Evolutionary conservation across 1,139 yeast genomes (phyloP).

Genomic region (Magnusiomyces suaveolens): DNA sequence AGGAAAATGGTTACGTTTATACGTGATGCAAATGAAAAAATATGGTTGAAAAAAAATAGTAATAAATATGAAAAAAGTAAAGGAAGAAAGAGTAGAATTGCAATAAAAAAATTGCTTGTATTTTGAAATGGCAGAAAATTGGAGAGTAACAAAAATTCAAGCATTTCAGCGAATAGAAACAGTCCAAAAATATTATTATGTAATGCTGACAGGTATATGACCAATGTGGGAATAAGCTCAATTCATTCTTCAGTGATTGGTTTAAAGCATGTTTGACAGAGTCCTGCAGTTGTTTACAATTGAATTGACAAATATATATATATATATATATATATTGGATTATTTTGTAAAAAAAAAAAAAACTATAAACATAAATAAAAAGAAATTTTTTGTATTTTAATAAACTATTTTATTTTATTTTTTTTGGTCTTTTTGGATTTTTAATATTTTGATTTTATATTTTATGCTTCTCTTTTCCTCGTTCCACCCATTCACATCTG

Average conservation of each 20-base stretch:
- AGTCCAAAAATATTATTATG: not conserved
- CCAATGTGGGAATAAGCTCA: not conserved
- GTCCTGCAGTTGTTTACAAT: not conserved
- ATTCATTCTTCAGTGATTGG: not conserved
- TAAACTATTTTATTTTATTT: no score
- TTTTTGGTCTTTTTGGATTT: no score
- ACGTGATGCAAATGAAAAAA: not conserved
- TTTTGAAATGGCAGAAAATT: no score
- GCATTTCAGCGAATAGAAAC: not conserved
- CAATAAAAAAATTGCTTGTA: not conserved
- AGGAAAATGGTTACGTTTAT: not conserved
- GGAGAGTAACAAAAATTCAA: not conserved
- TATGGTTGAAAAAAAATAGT: not conserved
- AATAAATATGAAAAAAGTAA: not conserved
- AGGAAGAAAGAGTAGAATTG: not conserved
- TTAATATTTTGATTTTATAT: no score
- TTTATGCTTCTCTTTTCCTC: not conserved
- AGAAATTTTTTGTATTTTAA: no score
- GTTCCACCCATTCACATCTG: conserved; percentile 20
- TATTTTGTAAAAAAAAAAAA: no score
- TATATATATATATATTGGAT: no score
- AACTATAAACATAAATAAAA: not conserved
- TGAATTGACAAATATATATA: not conserved
- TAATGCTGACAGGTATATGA: not conserved
- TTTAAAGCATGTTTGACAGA: no score